Conservation (phyloP, 192 early-diverging fungal genomes). For the Linnemannia exigua region DNA sequence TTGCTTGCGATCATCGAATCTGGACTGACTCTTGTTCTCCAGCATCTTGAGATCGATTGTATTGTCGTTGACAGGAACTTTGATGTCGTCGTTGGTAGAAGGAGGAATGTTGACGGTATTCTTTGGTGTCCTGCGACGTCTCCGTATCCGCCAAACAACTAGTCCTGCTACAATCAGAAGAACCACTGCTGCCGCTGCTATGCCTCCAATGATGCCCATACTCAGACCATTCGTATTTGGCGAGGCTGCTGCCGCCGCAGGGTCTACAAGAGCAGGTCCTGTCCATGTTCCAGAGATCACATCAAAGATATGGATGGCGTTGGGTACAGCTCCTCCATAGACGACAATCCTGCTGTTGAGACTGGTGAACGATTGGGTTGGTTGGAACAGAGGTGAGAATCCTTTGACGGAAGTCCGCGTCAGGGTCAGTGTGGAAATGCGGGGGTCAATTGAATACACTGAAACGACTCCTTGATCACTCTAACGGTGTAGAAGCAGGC, state of each 20-base stretch:
- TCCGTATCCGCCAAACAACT: slow-evolving; percentile 18
- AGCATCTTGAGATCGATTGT: slow-evolving; percentile 20
- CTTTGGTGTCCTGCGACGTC: not conserved
- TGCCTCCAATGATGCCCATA: slow-evolving; percentile 30
- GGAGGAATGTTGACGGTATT: not conserved
- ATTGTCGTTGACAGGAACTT: slow-evolving; percentile 6
- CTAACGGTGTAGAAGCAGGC: too few relatives aligned
- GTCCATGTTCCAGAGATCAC: slow-evolving; percentile 50
- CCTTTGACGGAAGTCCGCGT: slow-evolving; percentile 3
- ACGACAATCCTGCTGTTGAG: slow-evolving; percentile 49
- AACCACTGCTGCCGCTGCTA: slow-evolving; percentile 21
- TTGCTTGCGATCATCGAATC: not conserved
- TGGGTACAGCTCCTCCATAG: slow-evolving; percentile 33
- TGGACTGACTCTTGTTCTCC: slow-evolving; percentile 6
- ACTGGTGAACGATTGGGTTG: slow-evolving; percentile 32
- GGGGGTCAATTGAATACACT: slow-evolving; percentile 38
- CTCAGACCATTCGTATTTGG: not conserved
- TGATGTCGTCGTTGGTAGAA: slow-evolving; percentile 4
- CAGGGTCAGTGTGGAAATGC: slow-evolving; percentile 11
- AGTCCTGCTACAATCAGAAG: slow-evolving; percentile 12
- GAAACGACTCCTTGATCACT: slow-evolving; percentile 17
- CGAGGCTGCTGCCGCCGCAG: not conserved
- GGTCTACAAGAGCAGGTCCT: slow-evolving; percentile 32
- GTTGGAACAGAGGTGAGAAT: slow-evolving; percentile 14
- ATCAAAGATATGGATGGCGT: slow-evolving; percentile 32